Percentiles rank a stretch among this genome's conserved stretches.
Evolutionary conservation across 2,329 filamentous ascomycete genomes (phyloP).

Genomic region (Alternaria viburni): DNA sequence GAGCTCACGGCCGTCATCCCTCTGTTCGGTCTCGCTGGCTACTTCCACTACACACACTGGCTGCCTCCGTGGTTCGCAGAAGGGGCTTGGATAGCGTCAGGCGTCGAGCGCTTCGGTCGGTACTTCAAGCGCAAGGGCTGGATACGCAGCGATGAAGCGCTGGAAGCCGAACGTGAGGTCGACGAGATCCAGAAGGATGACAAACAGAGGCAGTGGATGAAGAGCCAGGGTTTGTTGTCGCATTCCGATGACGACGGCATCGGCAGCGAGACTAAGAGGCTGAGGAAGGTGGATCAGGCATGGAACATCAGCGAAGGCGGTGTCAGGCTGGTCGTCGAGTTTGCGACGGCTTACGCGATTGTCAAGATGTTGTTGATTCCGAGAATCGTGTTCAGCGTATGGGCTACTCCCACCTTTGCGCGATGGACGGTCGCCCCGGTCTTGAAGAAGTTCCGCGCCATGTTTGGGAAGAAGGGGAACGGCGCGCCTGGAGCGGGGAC

Average conservation of each 20-base stretch:
- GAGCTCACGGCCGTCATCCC: slow-evolving; percentile 77
- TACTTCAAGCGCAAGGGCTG: slow-evolving; percentile 83
- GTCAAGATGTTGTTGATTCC: slow-evolving; percentile 84
- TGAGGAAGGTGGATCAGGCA: slow-evolving; percentile 44
- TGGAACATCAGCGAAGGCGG: slow-evolving; percentile 53
- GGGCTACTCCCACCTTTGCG: slow-evolving; percentile 93
- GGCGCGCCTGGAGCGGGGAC: slow-evolving; percentile 37
- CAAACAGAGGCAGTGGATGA: slow-evolving; percentile 71
- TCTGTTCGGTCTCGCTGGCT: slow-evolving; percentile 60
- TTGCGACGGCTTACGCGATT: slow-evolving; percentile 89
- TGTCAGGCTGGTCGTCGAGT: slow-evolving; percentile 65
- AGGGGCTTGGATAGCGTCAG: slow-evolving; percentile 62
- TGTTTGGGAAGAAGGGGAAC: slow-evolving; percentile 46
- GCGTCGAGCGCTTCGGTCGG: slow-evolving; percentile 74
- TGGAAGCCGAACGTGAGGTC: slow-evolving; percentile 51
- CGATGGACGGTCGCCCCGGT: slow-evolving; percentile 41
- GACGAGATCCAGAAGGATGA: slow-evolving; percentile 11
- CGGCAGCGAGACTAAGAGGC: slow-evolving; percentile 38
- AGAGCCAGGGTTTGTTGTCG: slow-evolving; percentile 28
- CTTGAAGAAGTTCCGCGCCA: slow-evolving; percentile 39
- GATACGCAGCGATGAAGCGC: slow-evolving; percentile 65
- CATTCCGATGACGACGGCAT: slow-evolving; percentile 52
- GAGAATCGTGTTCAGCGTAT: slow-evolving; percentile 78
- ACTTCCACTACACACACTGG: slow-evolving; percentile 71
- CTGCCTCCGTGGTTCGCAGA: slow-evolving; percentile 67